A percentile compares a stretch with the other conserved stretches of the same genome.
These are phyloP conservation scores for Lodderomyces pseudojiufengensis DNA, from an alignment of 1,139 yeast genomes.

Conservation along the genomic window DNA sequence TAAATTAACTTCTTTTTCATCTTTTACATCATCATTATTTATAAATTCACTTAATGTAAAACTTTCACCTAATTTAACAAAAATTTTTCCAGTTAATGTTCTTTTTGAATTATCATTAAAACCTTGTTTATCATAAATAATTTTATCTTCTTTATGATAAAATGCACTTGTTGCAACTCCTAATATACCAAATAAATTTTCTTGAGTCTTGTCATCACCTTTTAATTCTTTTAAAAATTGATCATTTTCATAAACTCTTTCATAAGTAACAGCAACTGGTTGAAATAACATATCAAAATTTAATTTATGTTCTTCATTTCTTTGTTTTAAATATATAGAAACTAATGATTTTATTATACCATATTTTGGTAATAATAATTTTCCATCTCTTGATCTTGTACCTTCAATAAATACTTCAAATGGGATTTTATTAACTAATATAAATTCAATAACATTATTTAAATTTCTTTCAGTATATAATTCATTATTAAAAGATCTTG, in stretches of 20 bases:
- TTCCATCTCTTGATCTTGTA: slow-evolving; percentile 65
- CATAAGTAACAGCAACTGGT: slow-evolving; percentile 62
- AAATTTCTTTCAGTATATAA: slow-evolving; percentile 56
- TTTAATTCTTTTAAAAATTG: slow-evolving; percentile 58
- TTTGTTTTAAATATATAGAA: slow-evolving; percentile 43
- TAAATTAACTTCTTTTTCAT: slow-evolving; percentile 24
- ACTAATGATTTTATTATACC: slow-evolving; percentile 56
- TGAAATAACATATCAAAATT: slow-evolving; percentile 45
- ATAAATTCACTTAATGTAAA: slow-evolving; percentile 31
- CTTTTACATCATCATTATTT: slow-evolving; percentile 8
- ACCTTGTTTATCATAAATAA: slow-evolving; percentile 17
- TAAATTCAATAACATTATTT: slow-evolving; percentile 51
- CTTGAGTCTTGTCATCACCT: slow-evolving; percentile 57
- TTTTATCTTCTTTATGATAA: slow-evolving; percentile 8
- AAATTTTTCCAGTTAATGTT: slow-evolving; percentile 37
- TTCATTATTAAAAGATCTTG: slow-evolving; percentile 46
- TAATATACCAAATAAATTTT: slow-evolving; percentile 35
- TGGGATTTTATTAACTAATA: slow-evolving; percentile 48
- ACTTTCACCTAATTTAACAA: slow-evolving; percentile 34
- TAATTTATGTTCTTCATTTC: slow-evolving; percentile 40
- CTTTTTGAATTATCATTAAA: slow-evolving; percentile 26
- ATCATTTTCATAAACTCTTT: slow-evolving; percentile 64
- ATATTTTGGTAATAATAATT: slow-evolving; percentile 59
- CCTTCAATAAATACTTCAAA: slow-evolving; percentile 68
- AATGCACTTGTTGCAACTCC: slow-evolving; percentile 35